Percentiles rank a stretch among this genome's conserved stretches.
These are phyloP conservation scores for Ambrosia hybrid DNA, from an alignment of 140 eudicot species.

Conservation along the genomic window DNA sequence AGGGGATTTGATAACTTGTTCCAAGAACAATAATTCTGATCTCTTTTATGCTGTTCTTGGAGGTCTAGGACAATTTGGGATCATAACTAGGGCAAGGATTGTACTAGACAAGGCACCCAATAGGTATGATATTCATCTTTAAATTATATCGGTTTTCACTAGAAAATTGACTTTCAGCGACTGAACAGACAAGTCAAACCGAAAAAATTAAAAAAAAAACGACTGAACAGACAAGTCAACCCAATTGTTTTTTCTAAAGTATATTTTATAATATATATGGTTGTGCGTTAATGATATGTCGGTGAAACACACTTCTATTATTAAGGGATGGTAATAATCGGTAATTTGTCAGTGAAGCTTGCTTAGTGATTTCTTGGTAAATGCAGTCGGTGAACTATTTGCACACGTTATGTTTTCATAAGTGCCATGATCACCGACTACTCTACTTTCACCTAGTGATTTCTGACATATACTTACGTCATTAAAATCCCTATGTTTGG, in stretches of 20 bases:
- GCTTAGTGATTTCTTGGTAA: not conserved
- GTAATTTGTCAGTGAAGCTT: not conserved
- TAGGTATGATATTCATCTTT: constrained; percentile 41
- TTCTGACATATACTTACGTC: not conserved
- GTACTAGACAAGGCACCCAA: constrained; percentile 66
- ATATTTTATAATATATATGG: not conserved
- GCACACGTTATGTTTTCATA: not conserved
- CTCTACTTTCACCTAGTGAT: not conserved
- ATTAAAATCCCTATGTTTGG: not conserved
- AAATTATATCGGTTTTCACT: not conserved
- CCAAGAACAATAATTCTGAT: constrained; percentile 48
- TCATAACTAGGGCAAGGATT: constrained; percentile 82
- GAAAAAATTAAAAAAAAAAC: too few species aligned
- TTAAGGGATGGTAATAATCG: too few species aligned
- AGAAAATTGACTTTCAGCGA: not conserved
- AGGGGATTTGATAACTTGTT: constrained; percentile 70
- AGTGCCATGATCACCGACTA: too few species aligned
- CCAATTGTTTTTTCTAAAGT: not conserved
- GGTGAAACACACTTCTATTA: not conserved
- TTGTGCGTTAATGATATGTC: not conserved
- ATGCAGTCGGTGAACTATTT: not conserved
- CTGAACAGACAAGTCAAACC: too few species aligned
- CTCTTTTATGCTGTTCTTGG: constrained; percentile 77
- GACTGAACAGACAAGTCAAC: too few species aligned
- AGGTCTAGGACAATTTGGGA: constrained; percentile 93